Evolutionary conservation across 2,329 filamentous ascomycete genomes (phyloP), one percentile per base, ranked within the genome.

Genomic region (Fusarium tuaranense): DNA sequence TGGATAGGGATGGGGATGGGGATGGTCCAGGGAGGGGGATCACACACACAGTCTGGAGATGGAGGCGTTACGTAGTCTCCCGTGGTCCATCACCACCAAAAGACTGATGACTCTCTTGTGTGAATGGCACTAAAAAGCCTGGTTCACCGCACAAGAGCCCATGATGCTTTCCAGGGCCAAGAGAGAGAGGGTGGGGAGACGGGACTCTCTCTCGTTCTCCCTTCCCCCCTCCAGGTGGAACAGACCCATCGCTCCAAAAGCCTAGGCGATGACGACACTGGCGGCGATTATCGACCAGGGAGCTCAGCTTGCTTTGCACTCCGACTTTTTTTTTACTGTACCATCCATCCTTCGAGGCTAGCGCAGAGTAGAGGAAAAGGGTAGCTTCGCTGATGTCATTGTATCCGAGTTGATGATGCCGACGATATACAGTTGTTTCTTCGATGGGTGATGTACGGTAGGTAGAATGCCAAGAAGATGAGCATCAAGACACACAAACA

Each of bases 311-410:
- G 53, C 12, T 66, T 53, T 62, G 57, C 48, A 63, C 60, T 22
- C 41, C 60, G 48, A 51, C 48, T 53, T 32, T 32, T 30, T 30
- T 30, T 30, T 30, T 30, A 30, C 30, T 30, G 30, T 34, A 34
- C n/a, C n/a, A n/a, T n/a, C 25, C 46, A 30, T 51, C 68, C 41
- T 9, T 63, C 65, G 14, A 27, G 65, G 41, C 67, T 73, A 74
- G 71, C 53, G 63, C 18, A 51, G 46, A 51, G 46, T 27, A 58
- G 51, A 32, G 44, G 20, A n/a, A 20, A 55, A 51, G 32, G 44
- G 30, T 63, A 38, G 41, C 48, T 64, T 62, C 62, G 68, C 69
- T 74, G 72, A 74, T 74, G 72, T 74, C 72, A 74, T 74, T 63
- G 22, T 36, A 61, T 67, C 59, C 59, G 34, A 36, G 48, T 67